Evolutionary conservation across 768 basidiomycete genomes (phyloP).

Genomic region (Xanthoconium purpureum): DNA sequence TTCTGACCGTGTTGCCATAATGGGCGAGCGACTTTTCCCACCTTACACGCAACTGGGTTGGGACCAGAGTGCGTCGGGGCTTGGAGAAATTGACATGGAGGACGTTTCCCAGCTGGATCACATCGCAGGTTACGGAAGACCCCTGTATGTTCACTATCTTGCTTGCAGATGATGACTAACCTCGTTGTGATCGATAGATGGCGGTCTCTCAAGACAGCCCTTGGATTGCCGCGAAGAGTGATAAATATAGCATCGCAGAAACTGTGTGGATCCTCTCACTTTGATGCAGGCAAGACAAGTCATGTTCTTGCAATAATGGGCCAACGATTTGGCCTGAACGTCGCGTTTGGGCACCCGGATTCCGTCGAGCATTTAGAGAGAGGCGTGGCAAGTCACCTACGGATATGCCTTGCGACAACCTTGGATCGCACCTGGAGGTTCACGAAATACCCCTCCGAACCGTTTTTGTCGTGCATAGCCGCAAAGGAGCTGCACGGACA

Average conservation of each 20-base stretch:
- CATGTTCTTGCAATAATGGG: conserved; percentile 3
- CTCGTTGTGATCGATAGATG: not conserved
- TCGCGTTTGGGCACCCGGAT: conserved; percentile 1
- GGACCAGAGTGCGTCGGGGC: conserved; percentile 9
- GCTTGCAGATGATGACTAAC: not conserved
- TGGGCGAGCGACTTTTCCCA: not conserved
- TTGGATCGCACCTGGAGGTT: conserved; percentile 9
- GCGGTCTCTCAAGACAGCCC: conserved; percentile 1
- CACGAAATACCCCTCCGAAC: conserved; percentile 18
- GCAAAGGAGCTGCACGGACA: not conserved
- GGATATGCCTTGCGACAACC: conserved; percentile 5
- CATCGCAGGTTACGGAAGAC: not conserved
- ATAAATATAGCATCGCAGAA: not conserved
- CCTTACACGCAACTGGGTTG: conserved; percentile 14
- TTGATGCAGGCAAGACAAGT: not conserved
- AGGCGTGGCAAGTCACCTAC: conserved; percentile 13
- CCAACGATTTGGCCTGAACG: conserved; percentile 3
- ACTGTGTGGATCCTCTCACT: not conserved
- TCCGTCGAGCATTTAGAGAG: conserved; percentile 1
- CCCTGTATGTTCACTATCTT: not conserved
- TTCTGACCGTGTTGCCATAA: not conserved
- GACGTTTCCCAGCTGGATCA: not conserved
- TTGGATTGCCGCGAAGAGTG: not conserved
- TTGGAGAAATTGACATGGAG: not conserved
- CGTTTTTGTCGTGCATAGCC: conserved; percentile 12